These are phyloP conservation scores for Penicillium dipodomyicola DNA, from an alignment of 495 filamentous ascomycete genomes.

Conservation along the genomic window DNA sequence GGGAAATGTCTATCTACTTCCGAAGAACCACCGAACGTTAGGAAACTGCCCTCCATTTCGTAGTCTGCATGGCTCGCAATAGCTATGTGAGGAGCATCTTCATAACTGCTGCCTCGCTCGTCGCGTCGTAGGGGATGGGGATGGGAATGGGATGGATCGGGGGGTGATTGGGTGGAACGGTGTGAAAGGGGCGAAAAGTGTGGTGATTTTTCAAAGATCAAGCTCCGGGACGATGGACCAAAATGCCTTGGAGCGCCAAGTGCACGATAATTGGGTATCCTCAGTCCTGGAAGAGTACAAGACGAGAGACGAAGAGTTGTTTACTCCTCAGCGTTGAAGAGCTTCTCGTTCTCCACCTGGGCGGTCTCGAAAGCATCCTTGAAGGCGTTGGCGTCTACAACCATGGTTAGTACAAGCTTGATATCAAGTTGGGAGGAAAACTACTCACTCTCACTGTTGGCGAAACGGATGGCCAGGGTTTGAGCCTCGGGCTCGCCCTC, in stretches of 20 bases:
- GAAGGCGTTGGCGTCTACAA: constrained; percentile 88
- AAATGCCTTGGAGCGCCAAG: constrained; percentile 13
- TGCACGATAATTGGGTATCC: constrained; percentile 12
- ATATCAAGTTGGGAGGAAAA: neutral
- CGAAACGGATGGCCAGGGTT: constrained; percentile 95
- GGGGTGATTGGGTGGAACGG: constrained; percentile 15
- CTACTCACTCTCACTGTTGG: constrained; percentile 90
- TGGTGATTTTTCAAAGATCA: constrained; percentile 21
- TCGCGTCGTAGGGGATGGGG: constrained; percentile 25
- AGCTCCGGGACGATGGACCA: constrained; percentile 17
- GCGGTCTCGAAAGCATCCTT: constrained; percentile 98
- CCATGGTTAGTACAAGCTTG: constrained; percentile 9
- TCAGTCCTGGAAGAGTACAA: constrained; percentile 3
- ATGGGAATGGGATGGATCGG: constrained; percentile 14
- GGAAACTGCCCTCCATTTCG: constrained; percentile 27
- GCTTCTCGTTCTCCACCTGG: constrained; percentile 89
- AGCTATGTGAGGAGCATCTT: constrained; percentile 32
- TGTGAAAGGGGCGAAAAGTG: constrained; percentile 16
- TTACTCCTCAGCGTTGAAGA: constrained; percentile 60
- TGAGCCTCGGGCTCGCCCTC: constrained; percentile 96
- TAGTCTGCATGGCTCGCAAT: constrained; percentile 32
- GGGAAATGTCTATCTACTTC: constrained; percentile 45
- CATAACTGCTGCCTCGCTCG: constrained; percentile 32
- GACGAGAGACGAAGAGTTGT: constrained; percentile 1
- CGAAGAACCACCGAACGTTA: constrained; percentile 29